Percentiles rank a stretch among this genome's conserved stretches.
Conservation (phyloP, 305 asterid genomes). For the Fraxinus ornus region DNA sequence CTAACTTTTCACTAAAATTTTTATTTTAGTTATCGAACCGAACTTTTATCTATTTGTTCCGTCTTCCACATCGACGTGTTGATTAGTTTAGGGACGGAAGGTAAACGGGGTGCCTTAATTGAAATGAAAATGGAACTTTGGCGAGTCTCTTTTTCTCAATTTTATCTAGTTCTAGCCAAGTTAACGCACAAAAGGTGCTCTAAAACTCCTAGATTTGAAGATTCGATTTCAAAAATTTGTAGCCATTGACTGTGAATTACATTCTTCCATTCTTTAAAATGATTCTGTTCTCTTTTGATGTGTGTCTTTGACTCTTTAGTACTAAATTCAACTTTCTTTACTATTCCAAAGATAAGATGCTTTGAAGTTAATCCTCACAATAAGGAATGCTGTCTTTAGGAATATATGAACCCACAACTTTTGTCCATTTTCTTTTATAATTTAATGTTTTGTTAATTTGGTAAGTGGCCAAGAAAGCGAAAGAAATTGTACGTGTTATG, state of each 20-base stretch:
- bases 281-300: slow-evolving; percentile 37
- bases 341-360: slow-evolving; percentile 13
- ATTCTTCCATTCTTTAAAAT: slow-evolving; percentile 28
- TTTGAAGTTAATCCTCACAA: slow-evolving; percentile 3
- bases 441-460: background rate
- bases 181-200: background rate
- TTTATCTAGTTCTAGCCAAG: background rate
- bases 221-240: slow-evolving; percentile 4
- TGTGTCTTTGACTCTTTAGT: slow-evolving; percentile 19
- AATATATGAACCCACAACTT: slow-evolving; percentile 20
- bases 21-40: background rate
- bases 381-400: background rate
- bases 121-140: background rate
- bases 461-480: background rate
- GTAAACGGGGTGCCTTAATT: background rate
- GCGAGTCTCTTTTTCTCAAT: background rate
- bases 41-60: background rate
- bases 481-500: background rate
- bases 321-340: slow-evolving; percentile 22
- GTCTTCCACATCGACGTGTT: background rate
- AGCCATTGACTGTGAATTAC: slow-evolving; percentile 16
- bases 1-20: background rate
- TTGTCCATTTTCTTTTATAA: background rate
- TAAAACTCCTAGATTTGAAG: background rate
- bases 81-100: background rate